These are phyloP conservation scores for Colletotrichum godetiae DNA, from an alignment of 2,329 filamentous ascomycete species.

Conservation along the genomic window DNA sequence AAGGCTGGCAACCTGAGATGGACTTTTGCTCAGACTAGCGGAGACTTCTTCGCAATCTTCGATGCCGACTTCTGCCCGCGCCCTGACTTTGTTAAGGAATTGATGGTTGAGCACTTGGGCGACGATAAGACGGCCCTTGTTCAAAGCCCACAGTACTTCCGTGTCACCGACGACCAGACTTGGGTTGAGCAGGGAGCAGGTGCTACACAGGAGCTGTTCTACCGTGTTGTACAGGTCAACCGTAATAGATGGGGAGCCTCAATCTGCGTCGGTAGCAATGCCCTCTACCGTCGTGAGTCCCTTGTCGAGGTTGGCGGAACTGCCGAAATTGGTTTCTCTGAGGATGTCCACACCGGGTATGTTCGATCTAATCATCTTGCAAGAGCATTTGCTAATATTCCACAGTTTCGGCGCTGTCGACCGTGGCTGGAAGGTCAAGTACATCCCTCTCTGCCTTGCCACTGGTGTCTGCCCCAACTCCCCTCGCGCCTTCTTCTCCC, in stretches of 20 bases:
- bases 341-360: conserved; percentile 56
- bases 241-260: conserved; percentile 53
- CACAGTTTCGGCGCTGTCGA: conserved; percentile 51
- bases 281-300: conserved; percentile 51
- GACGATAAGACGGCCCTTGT: conserved; percentile 52
- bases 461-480: conserved; percentile 56
- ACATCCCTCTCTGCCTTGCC: conserved; percentile 53
- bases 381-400: neutral
- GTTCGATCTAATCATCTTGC: conserved; percentile 4
- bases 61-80: conserved; percentile 57
- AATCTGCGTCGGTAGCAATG: conserved; percentile 55
- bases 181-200: conserved; percentile 57
- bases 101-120: conserved; percentile 51
- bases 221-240: conserved; percentile 55
- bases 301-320: conserved; percentile 54
- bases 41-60: conserved; percentile 55
- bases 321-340: conserved; percentile 54
- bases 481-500: conserved; percentile 54
- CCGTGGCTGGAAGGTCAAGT: conserved; percentile 55
- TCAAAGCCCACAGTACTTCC: conserved; percentile 55
- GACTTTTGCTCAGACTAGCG: conserved; percentile 50
- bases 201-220: conserved; percentile 54
- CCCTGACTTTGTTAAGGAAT: conserved; percentile 51
- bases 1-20: conserved; percentile 56
- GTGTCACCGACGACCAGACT: conserved; percentile 50